These are phyloP conservation scores for Glaciozyma martinii DNA, from an alignment of 768 basidiomycete species.

Conservation along the genomic window DNA sequence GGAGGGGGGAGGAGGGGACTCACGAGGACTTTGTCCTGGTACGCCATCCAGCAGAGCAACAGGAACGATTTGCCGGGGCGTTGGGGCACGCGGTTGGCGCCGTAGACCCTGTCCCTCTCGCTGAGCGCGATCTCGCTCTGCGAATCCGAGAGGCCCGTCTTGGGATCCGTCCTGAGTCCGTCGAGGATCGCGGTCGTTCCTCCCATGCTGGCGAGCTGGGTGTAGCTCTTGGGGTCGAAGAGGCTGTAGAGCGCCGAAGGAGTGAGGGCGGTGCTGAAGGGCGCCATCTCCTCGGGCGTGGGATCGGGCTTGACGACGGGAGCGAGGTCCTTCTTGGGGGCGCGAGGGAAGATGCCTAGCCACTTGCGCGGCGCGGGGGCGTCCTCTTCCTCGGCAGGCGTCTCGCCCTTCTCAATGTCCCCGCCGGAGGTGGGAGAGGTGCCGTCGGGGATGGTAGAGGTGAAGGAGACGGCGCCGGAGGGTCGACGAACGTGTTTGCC, in stretches of 20 bases:
- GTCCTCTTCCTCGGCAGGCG: not conserved
- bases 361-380: slow-evolving; percentile 2
- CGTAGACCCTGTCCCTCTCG: slow-evolving; percentile 60
- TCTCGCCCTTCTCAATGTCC: slow-evolving; percentile 1
- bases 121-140: slow-evolving; percentile 7
- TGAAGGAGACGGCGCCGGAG: slow-evolving; percentile 22
- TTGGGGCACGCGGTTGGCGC: slow-evolving; percentile 62
- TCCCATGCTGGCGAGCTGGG: slow-evolving; percentile 58
- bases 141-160: slow-evolving; percentile 38
- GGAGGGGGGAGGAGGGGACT: slow-evolving; percentile 36
- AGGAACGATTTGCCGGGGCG: slow-evolving; percentile 62
- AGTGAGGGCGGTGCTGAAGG: slow-evolving; percentile 18
- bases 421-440: not conserved
- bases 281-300: slow-evolving; percentile 27
- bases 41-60: slow-evolving; percentile 69
- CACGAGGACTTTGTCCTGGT: slow-evolving; percentile 80
- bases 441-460: slow-evolving; percentile 27
- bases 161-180: slow-evolving; percentile 61
- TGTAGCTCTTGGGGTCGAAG: slow-evolving; percentile 78
- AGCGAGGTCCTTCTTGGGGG: not conserved
- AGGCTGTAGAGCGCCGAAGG: slow-evolving; percentile 42
- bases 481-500: slow-evolving; percentile 10
- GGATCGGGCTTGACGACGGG: slow-evolving; percentile 13
- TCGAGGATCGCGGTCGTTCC: slow-evolving; percentile 58
- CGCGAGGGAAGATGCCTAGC: slow-evolving; percentile 13